Percentiles rank a stretch among this genome's conserved stretches.
Evolutionary conservation across 768 basidiomycete genomes (phyloP).

Genomic region (Guyanaporus albipodus): DNA sequence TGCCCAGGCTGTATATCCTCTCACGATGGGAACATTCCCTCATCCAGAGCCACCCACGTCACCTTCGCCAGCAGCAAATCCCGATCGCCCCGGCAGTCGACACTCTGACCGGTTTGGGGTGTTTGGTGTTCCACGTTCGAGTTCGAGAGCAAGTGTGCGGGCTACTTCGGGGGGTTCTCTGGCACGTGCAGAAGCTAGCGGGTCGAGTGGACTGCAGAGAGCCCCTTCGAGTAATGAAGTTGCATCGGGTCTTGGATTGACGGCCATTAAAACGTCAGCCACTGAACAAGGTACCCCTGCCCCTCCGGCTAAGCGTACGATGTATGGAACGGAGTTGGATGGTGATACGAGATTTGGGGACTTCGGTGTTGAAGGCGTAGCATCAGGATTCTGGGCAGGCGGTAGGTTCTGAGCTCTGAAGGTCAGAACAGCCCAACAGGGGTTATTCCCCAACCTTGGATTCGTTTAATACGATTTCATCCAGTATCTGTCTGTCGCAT

Average conservation of each 20-base stretch:
- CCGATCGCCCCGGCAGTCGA: constrained; percentile 32
- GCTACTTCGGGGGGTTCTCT: constrained; percentile 26
- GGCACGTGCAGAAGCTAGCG: constrained; percentile 25
- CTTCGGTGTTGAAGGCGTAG: constrained; percentile 75
- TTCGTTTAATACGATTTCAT: constrained; percentile 6
- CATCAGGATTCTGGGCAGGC: constrained; percentile 65
- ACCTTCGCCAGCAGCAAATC: constrained; percentile 31
- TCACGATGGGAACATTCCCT: constrained; percentile 35
- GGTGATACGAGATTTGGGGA: constrained; percentile 80
- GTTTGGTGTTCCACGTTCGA: constrained; percentile 36
- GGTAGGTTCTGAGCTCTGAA: constrained; percentile 36
- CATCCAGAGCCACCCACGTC: constrained; percentile 34
- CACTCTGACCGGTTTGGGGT: constrained; percentile 30
- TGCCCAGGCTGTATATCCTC: constrained; percentile 38
- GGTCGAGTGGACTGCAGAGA: constrained; percentile 27
- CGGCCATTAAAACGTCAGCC: constrained; percentile 34
- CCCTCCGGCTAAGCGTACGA: constrained; percentile 57
- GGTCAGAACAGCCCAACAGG: neutral
- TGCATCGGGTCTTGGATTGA: constrained; percentile 43
- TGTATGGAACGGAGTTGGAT: constrained; percentile 85
- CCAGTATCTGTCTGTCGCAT: constrained; percentile 8
- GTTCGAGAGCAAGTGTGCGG: constrained; percentile 33
- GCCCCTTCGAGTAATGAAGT: constrained; percentile 43
- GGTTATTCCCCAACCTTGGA: constrained; percentile 3
- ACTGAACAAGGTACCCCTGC: constrained; percentile 40